Conservation (phyloP, 306 rosid species). For the Prunus persica region Prunus_persica_NCBIv2 NC_034009.1:13411501-13412000, state of each 20-base stretch:
- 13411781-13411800: conserved; percentile 81
- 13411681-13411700: conserved; percentile 91
- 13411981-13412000: neutral
- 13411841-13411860: neutral
- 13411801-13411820: conserved; percentile 30
- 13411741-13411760: conserved; percentile 81
- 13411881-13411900: neutral
- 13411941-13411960: neutral
- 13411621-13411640: conserved; percentile 95
- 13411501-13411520: neutral
- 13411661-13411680: conserved; percentile 84
- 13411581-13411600: conserved; percentile 14
- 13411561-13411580: neutral
- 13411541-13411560: neutral
- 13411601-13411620: conserved; percentile 98
- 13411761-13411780: conserved; percentile 79
- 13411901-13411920: neutral
- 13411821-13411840: conserved; percentile 33
- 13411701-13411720: conserved; percentile 67
- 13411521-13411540: neutral
- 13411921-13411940: no score
- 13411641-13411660: conserved; percentile 90
- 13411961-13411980: neutral
- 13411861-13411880: neutral
- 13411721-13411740: conserved; percentile 87